Percentiles rank a stretch among this genome's conserved stretches.
Conservation (phyloP, 148 eudicot genomes). For the Dianthus caryophyllus region DNA sequence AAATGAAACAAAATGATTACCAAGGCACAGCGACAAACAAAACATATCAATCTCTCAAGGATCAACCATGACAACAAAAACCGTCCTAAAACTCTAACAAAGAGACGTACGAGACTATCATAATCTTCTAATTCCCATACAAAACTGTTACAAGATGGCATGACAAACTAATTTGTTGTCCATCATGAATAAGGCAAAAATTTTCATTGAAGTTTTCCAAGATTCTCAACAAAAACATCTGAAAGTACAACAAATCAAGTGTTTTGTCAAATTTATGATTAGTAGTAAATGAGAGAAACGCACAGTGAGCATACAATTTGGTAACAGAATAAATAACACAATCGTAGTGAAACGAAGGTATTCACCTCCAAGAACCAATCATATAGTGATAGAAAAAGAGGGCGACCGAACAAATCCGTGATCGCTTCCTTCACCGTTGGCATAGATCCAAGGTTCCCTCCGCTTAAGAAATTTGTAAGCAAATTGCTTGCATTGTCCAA, state of each 20-base stretch:
- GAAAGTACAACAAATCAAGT: not conserved
- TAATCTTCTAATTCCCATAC: not conserved
- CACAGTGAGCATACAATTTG: constrained; percentile 1
- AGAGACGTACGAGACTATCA: not conserved
- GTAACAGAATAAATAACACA: constrained; percentile 3
- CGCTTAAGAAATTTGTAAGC: constrained; percentile 79
- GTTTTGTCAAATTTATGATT: not conserved
- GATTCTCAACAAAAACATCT: constrained; percentile 1
- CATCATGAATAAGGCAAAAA: not conserved
- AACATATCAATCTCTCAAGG: not conserved
- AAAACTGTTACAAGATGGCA: not conserved
- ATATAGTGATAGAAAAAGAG: constrained; percentile 86
- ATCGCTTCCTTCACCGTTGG: constrained; percentile 98
- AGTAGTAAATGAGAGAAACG: not conserved
- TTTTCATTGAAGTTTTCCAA: not conserved
- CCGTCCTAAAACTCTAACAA: not conserved
- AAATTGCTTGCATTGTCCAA: constrained; percentile 95
- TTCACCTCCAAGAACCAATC: constrained; percentile 96
- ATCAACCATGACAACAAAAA: not conserved
- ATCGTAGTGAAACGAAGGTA: constrained; percentile 17
- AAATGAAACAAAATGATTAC: not conserved
- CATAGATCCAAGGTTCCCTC: constrained; percentile 82
- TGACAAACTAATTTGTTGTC: not conserved
- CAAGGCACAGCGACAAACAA: not conserved
- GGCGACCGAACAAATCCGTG: constrained; percentile 82